Base-by-base conservation (phyloP, 176 grass and related monocot genomes). In the Carex littledalei region DNA sequence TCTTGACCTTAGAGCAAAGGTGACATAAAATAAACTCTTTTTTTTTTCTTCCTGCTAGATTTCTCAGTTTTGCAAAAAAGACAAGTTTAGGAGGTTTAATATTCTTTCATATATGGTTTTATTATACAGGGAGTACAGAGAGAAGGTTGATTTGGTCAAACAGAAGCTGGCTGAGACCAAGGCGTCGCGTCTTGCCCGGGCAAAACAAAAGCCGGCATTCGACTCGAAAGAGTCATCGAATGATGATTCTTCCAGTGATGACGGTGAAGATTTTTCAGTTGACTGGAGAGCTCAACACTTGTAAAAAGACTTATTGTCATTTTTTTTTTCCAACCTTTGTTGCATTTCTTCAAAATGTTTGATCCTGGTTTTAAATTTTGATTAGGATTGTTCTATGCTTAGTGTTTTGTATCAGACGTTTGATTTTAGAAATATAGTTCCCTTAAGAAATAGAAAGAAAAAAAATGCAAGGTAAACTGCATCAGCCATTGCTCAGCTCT, bases 1-100 rank as follows among this genome's bases (percentile, higher is more conserved):
- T 89, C 79, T 86, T 93, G 32, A 92, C 78, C 24, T 81, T 99
- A 67, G 97, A 99, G 58, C 97, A 99, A 88, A 81, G 89, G 93
- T 99, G 26, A 78, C 50, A 78, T 35, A 41, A 84, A 61, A 77
- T 85, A 10, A 80, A 31, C 8, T 22, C 4, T 68, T 24, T 41
- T 49, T 49, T 45, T 50, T 50, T 50, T 8, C 49, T 45, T 41
- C 43, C 57, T 52, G 53, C 76, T 29, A 37, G n/a, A 85, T 69
- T 53, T 78, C 21, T 56, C 22, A 17, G 5, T 34, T 78, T 41
- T 82, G 66, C 32, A 49, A 83, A 64, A 52, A 12, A 82, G 58
- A 50, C 11, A 63, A 82, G 34, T 62, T 81, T 26, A 6, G 56
- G 53, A 69, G 13, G 41, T 67, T 32, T 68, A 18, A 39, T 67